Evolutionary conservation across 805 yeast species (phyloP).

Genomic region (Candida bentonensis): DNA sequence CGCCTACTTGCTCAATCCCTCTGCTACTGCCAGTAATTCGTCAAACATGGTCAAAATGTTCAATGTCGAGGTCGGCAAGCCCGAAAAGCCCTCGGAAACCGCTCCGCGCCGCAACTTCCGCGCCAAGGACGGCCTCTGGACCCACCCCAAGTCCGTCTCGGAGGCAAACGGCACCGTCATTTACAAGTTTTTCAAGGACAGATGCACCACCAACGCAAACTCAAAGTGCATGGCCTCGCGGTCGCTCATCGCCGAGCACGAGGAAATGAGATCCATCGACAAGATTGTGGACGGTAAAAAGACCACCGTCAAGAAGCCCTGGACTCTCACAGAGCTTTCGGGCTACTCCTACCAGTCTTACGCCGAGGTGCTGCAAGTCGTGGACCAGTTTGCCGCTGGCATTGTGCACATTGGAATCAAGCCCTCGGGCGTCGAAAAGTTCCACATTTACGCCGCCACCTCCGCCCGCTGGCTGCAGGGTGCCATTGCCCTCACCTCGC

Average conservation of each 20-base stretch:
- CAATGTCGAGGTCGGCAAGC: conserved; percentile 21
- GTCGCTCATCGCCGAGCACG: conserved; percentile 56
- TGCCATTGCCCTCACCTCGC: conserved; percentile 64
- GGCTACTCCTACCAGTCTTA: conserved; percentile 56
- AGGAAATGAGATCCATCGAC: conserved; percentile 58
- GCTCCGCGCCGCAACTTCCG: conserved; percentile 21
- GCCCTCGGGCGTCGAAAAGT: conserved; percentile 43
- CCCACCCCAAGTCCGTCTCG: conserved; percentile 44
- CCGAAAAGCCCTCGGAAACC: conserved; percentile 22
- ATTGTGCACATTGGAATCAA: conserved; percentile 55
- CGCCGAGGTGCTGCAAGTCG: conserved; percentile 36
- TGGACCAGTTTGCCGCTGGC: conserved; percentile 57
- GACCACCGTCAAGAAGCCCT: conserved; percentile 60
- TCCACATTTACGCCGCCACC: conserved; percentile 82
- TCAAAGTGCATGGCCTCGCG: conserved; percentile 64
- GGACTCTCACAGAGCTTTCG: conserved; percentile 74
- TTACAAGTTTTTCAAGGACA: conserved; percentile 53
- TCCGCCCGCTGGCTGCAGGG: conserved; percentile 85
- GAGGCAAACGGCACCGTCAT: conserved; percentile 43
- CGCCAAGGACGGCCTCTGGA: conserved; percentile 27
- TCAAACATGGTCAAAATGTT: conserved; percentile 1
- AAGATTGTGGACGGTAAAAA: conserved; percentile 70
- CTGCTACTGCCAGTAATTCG: no score
- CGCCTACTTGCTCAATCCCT: no score
- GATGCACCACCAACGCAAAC: conserved; percentile 40